Evolutionary conservation across 768 basidiomycete genomes (phyloP).

Genomic region (Termitomyces sp.): DNA sequence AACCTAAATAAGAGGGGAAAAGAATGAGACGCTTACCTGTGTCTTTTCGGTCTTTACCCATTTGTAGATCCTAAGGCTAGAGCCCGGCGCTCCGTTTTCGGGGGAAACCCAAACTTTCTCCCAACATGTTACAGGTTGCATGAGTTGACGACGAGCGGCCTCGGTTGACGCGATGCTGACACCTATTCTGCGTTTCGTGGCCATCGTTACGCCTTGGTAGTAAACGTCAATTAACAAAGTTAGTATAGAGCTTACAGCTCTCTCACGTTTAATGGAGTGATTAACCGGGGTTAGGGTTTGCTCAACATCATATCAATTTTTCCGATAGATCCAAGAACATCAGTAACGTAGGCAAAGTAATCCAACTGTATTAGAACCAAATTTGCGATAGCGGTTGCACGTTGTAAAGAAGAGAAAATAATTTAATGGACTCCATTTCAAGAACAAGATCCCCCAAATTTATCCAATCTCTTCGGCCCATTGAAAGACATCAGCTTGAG

Average conservation of each 20-base stretch:
- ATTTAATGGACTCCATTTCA: not conserved
- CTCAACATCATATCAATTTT: too few relatives aligned
- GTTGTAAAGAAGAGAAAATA: not conserved
- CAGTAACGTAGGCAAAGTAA: not conserved
- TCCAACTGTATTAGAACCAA: too few relatives aligned
- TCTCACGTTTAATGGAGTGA: not conserved
- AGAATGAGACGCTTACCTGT: slow-evolving; percentile 42
- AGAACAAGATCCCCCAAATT: too few relatives aligned
- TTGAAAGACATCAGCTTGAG: slow-evolving; percentile 38
- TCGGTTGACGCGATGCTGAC: slow-evolving; percentile 74
- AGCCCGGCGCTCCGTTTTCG: slow-evolving; percentile 46
- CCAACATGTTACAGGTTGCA: slow-evolving; percentile 88
- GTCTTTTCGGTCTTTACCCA: slow-evolving; percentile 79
- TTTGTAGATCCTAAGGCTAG: slow-evolving; percentile 61
- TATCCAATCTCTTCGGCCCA: slow-evolving; percentile 50
- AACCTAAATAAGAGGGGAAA: not conserved
- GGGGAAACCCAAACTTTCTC: slow-evolving; percentile 70
- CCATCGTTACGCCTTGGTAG: slow-evolving; percentile 37
- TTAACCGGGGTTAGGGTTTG: not conserved
- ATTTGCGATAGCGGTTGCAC: not conserved
- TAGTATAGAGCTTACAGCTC: not conserved
- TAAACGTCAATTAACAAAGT: not conserved
- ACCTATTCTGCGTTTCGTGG: slow-evolving; percentile 71
- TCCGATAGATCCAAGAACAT: too few relatives aligned
- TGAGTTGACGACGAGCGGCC: slow-evolving; percentile 76